Base-by-base conservation (phyloP, 179 eudicot genomes). In the Spergularia azorica region DNA sequence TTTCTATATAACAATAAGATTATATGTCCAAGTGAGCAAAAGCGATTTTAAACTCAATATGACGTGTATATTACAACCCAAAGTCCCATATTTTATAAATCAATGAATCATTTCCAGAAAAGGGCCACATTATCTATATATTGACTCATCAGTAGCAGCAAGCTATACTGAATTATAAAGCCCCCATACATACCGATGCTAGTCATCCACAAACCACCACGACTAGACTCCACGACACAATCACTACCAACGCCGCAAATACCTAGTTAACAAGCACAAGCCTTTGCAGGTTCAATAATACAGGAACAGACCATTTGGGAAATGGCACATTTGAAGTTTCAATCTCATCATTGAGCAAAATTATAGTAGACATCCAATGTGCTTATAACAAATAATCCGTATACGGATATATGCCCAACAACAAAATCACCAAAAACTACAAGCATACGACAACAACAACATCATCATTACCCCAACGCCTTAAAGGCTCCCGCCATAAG, bases 21-120 rank as follows among this genome's bases (percentile, higher is more conserved):
- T 56, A 56, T 61, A 5, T 62, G 4, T 43, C 3, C 32, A 16
- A 51, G 32, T 60, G 18, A 9, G 9, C 52, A 76, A 32, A 60
- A 16, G 62, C 21, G 63, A 71, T n/a, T 14, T 65, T 17, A 77
- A 20, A 70, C 38, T 76, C 38, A 59, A 46, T 18, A 77, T 32
- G 56, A 9, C 60, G 50, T 60, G 61, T n/a, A 77, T 50, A 1
- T 20, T 32, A 21, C 11, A 20, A 62, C 13, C 32, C 1, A 26
- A 26, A 26, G 32, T 1, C 32, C 32, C 32, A 26, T 26, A 26
- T 26, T 1, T 26, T 1, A 26, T 26, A 43, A 75, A 66, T 54
- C 55, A 66, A 16, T 54, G 41, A 21, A 46, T 60, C 54, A 5
- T 46, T 20, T 4, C 16, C 64, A 26, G 26, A 68, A 12, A 46